Percentiles rank a stretch among this genome's conserved stretches.
Evolutionary conservation across 768 basidiomycete genomes (phyloP).

Genomic region (Coprinopsis sp.): DNA sequence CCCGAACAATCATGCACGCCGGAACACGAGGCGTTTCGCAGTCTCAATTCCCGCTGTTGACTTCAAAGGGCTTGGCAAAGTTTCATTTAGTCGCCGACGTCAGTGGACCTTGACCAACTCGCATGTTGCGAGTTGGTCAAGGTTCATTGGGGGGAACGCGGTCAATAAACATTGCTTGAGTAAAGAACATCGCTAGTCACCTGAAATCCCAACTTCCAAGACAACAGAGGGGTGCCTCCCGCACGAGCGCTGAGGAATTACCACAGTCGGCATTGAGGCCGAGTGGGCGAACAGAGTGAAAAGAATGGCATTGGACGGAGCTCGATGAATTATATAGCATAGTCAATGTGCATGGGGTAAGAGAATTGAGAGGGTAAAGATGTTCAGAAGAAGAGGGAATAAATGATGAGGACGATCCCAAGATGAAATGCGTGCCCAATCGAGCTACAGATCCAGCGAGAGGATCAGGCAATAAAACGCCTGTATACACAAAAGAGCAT

Average conservation of each 20-base stretch:
- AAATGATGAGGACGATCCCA: not conserved
- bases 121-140: not conserved
- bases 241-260: too few relatives aligned
- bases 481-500: not conserved
- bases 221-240: too few relatives aligned
- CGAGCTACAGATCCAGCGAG: not conserved
- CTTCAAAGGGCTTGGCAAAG: constrained; percentile 1
- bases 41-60: not conserved
- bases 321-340: not conserved
- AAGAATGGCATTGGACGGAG: not conserved
- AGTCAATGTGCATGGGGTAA: not conserved
- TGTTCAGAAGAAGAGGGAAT: not conserved
- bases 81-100: not conserved
- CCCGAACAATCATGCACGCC: not conserved
- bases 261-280: too few relatives aligned
- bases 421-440: not conserved
- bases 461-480: too few relatives aligned
- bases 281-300: too few relatives aligned
- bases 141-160: too few relatives aligned
- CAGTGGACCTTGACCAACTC: not conserved
- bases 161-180: too few relatives aligned
- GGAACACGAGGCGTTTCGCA: not conserved
- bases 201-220: too few relatives aligned
- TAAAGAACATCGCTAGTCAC: too few relatives aligned
- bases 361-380: not conserved